These are phyloP conservation scores for Chaetomiaceae sp. DNA, from an alignment of 2,329 filamentous ascomycete genomes.

Conservation along the genomic window DNA sequence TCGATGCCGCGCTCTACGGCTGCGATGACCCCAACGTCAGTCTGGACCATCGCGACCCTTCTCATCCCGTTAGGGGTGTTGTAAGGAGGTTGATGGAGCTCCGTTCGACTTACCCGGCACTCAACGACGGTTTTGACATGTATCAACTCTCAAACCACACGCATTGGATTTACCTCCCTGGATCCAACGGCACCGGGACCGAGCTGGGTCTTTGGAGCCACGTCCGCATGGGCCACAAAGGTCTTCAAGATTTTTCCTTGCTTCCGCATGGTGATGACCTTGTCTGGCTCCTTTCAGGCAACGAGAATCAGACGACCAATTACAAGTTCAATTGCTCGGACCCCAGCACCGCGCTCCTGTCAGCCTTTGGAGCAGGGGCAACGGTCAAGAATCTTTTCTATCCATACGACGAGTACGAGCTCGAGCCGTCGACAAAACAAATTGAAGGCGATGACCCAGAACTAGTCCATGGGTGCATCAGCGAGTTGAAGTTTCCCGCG, in stretches of 20 bases:
- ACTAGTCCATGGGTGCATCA: constrained; percentile 51
- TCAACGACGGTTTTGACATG: constrained; percentile 57
- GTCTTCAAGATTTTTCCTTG: constrained; percentile 31
- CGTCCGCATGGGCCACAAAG: constrained; percentile 50
- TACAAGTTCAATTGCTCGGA: constrained; percentile 47
- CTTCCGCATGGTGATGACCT: constrained; percentile 33
- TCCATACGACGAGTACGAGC: constrained; percentile 53
- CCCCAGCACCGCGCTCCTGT: constrained; percentile 44
- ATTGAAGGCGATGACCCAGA: constrained; percentile 45
- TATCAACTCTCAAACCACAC: constrained; percentile 55
- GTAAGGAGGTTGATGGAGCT: constrained; percentile 59
- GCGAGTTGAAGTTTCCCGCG: constrained; percentile 45
- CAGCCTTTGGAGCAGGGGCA: constrained; percentile 50
- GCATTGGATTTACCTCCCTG: constrained; percentile 46
- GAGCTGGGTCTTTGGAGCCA: constrained; percentile 56
- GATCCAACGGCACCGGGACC: constrained; percentile 48
- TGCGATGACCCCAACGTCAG: constrained; percentile 53
- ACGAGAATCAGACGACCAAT: constrained; percentile 45
- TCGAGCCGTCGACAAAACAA: constrained; percentile 41
- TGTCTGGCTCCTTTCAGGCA: constrained; percentile 50
- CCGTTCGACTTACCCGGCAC: constrained; percentile 49
- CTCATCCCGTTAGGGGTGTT: constrained; percentile 57
- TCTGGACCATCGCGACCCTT: constrained; percentile 59
- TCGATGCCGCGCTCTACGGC: constrained; percentile 49
- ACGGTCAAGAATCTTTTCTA: constrained; percentile 61